Evolutionary conservation across 2,329 filamentous ascomycete species (phyloP).

Genomic region (Hymenoscyphus repandus): DNA sequence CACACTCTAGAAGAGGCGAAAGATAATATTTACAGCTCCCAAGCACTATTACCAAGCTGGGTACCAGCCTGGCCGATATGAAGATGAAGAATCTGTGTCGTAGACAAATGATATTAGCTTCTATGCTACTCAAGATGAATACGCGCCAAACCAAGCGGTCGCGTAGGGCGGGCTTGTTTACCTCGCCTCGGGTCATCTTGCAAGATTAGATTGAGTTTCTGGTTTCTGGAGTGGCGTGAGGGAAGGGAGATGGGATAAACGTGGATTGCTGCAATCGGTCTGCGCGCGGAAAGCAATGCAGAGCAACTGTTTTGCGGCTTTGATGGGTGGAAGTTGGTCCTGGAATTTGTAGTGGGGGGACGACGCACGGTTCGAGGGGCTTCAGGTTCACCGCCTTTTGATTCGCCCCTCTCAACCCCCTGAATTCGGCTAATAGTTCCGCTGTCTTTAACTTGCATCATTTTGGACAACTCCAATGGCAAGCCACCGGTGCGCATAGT

Average conservation of each 20-base stretch:
- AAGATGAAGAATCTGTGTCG: conserved; percentile 54
- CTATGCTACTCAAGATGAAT: neutral
- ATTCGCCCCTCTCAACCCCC: neutral
- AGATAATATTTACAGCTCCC: conserved; percentile 54
- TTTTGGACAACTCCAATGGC: no score
- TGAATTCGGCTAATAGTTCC: neutral
- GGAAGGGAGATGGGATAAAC: conserved; percentile 1
- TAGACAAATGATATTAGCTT: conserved; percentile 6
- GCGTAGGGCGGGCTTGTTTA: conserved; percentile 11
- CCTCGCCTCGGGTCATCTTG: conserved; percentile 28
- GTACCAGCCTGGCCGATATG: conserved; percentile 65
- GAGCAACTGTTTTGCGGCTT: conserved; percentile 1
- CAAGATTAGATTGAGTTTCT: neutral
- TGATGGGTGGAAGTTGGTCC: conserved; percentile 1
- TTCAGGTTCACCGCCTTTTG: conserved; percentile 3
- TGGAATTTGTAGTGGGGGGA: conserved; percentile 6
- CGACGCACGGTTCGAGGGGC: neutral
- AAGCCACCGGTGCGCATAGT: no score
- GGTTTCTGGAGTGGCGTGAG: neutral
- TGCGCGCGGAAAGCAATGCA: conserved; percentile 1
- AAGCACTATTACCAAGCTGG: conserved; percentile 63
- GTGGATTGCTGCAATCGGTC: neutral
- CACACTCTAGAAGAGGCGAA: neutral
- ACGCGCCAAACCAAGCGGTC: neutral
- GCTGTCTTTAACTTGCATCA: no score